A percentile compares a stretch with the other conserved stretches of the same genome.
Conservation (phyloP, 2,329 filamentous ascomycete species). For the Fusarium nodosum region DNA sequence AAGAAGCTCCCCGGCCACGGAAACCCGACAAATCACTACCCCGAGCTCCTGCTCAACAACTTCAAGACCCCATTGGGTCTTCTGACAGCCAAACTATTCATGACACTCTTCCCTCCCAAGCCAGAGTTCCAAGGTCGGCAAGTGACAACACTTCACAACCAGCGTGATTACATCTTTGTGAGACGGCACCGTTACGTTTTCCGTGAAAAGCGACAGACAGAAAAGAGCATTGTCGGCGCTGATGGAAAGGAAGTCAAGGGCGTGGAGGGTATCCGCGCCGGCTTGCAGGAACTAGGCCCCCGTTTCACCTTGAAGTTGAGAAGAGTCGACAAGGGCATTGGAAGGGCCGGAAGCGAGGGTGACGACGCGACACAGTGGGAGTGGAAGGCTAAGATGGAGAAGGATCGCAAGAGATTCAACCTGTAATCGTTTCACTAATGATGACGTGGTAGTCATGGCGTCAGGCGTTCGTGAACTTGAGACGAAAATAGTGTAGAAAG, state of each 20-base stretch:
- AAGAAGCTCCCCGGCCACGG: conserved; percentile 89
- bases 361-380: conserved; percentile 89
- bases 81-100: conserved; percentile 86
- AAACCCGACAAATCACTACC: conserved; percentile 89
- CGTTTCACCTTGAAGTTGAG: conserved; percentile 83
- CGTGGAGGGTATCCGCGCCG: conserved; percentile 86
- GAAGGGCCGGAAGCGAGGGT: conserved; percentile 75
- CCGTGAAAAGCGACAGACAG: conserved; percentile 85
- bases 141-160: conserved; percentile 93
- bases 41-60: conserved; percentile 91
- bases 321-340: conserved; percentile 90
- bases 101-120: conserved; percentile 71
- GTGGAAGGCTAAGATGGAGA: conserved; percentile 97
- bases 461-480: conserved; percentile 36
- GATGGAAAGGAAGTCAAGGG: conserved; percentile 89
- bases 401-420: conserved; percentile 92
- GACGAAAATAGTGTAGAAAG: conserved; percentile 17
- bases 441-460: conserved; percentile 15
- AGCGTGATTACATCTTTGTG: conserved; percentile 96
- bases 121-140: conserved; percentile 90
- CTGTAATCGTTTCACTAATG: conserved; percentile 65
- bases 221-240: conserved; percentile 85
- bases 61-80: conserved; percentile 94
- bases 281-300: conserved; percentile 90
- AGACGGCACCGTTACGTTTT: conserved; percentile 93